Base-by-base conservation (phyloP, 1,139 yeast genomes). In the Saccharomyces hybrid region DNA sequence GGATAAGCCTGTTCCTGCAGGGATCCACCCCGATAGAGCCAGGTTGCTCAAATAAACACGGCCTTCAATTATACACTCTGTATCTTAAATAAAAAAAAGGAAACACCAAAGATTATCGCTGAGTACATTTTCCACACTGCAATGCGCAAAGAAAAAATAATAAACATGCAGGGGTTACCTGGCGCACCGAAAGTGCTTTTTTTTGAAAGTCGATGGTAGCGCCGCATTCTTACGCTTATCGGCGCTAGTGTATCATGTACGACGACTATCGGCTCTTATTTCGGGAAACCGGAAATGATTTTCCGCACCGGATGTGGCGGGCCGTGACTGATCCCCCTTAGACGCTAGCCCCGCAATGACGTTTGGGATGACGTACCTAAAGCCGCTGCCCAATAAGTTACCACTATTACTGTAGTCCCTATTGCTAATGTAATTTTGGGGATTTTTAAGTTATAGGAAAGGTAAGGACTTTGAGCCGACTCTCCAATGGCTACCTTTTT, bases 11-110 rank as follows among this genome's bases (percentile, higher is more conserved):
- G 50, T 54, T 3, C 32, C 56, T 8, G 54, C 56, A 21, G 65
- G 64, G 3, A 56, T 68, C 21, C 71, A 67, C 51, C 71, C 71
- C 14, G 71, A 68, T 53, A 66, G 71, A 57, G 63, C 65, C n/a
- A 64, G 58, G 42, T 50, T 65, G 44, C 51, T 65, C n/a, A 55
- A 63, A 42, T 60, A 54, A 46, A 42, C 7, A 32, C 24, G 51
- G 42, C n/a, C 21, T 16, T 14, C 19, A 53, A 34, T 24, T 8
- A 32, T 8, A 29, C n/a, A 19, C 29, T 42, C 14, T 19, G 32
- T 32, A 32, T 8, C 28, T 48, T 46, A 26, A 24, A 26, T n/a
- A 46, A 6, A 26, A 12, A 24, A 12, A 24, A 6, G 9, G 26
- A 24, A 24, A 24, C 26, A 24, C 26, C 26, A 24, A 24, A 24